Evolutionary conservation across 2,329 filamentous ascomycete species (phyloP).

Genomic region (Emergomyces orientalis): DNA sequence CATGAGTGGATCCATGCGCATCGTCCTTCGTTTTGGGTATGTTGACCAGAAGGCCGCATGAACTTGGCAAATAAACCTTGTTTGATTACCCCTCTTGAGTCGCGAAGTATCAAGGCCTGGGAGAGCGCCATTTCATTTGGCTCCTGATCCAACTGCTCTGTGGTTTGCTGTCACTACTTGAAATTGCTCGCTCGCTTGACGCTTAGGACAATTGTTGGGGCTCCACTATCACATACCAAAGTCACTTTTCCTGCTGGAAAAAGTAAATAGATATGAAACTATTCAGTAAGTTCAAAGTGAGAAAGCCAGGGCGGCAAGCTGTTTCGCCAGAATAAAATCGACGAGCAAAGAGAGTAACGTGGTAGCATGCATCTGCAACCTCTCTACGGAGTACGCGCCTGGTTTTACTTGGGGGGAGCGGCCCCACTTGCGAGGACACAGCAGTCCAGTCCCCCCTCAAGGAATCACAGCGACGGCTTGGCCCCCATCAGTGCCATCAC

Average conservation of each 20-base stretch:
- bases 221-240: background rate
- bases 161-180: background rate
- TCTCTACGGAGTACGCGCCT: conserved; percentile 10
- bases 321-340: background rate
- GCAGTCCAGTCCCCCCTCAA: background rate
- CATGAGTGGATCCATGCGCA: background rate
- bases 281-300: background rate
- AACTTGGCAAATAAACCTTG: background rate
- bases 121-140: background rate
- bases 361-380: background rate
- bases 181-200: background rate
- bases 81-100: background rate
- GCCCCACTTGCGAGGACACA: background rate
- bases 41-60: background rate
- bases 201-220: background rate
- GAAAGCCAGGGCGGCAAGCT: background rate
- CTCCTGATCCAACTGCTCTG: background rate
- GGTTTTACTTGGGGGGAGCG: background rate
- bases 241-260: background rate
- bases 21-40: background rate
- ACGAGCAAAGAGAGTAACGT: background rate
- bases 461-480: conserved; percentile 9
- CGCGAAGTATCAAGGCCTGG: background rate
- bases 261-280: background rate
- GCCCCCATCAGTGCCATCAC: background rate